Conservation (phyloP, 495 filamentous ascomycete species). For the Penicillium silybi region DNA sequence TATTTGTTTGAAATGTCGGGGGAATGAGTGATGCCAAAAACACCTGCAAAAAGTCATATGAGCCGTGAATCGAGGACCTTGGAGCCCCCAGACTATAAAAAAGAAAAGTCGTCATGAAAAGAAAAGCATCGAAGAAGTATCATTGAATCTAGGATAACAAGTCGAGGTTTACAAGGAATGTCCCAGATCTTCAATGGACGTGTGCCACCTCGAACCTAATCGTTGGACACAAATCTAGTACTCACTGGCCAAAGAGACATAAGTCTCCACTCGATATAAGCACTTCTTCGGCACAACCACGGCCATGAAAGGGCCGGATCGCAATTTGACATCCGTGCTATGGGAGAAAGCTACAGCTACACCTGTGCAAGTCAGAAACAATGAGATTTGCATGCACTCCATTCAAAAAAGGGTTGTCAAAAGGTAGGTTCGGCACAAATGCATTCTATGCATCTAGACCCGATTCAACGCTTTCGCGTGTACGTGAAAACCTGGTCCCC, state of each 20-base stretch:
- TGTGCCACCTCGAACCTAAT: slow-evolving; percentile 33
- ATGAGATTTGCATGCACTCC: slow-evolving; percentile 32
- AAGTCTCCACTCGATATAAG: slow-evolving; percentile 47
- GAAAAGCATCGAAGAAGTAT: neutral
- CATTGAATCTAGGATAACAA: neutral
- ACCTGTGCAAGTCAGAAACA: slow-evolving; percentile 1
- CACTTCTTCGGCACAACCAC: slow-evolving; percentile 89
- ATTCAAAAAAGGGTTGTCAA: slow-evolving; percentile 32
- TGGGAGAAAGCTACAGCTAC: slow-evolving; percentile 1
- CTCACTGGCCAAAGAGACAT: slow-evolving; percentile 35
- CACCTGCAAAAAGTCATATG: too few species aligned
- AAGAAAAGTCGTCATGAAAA: too few species aligned
- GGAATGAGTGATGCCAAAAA: too few species aligned
- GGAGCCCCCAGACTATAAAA: too few species aligned
- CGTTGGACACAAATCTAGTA: slow-evolving; percentile 47
- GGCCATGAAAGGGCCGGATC: slow-evolving; percentile 78
- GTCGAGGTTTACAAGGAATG: slow-evolving; percentile 15
- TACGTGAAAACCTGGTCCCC: slow-evolving; percentile 20
- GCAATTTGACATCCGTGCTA: slow-evolving; percentile 99
- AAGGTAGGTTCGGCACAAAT: slow-evolving; percentile 30
- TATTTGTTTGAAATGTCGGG: too few species aligned
- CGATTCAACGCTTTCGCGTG: slow-evolving; percentile 19
- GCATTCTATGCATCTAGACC: slow-evolving; percentile 17
- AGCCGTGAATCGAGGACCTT: too few species aligned
- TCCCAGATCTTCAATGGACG: slow-evolving; percentile 48